These are phyloP conservation scores for Kregervanrija delftensis DNA, from an alignment of 805 yeast genomes.

Conservation along the genomic window DNA sequence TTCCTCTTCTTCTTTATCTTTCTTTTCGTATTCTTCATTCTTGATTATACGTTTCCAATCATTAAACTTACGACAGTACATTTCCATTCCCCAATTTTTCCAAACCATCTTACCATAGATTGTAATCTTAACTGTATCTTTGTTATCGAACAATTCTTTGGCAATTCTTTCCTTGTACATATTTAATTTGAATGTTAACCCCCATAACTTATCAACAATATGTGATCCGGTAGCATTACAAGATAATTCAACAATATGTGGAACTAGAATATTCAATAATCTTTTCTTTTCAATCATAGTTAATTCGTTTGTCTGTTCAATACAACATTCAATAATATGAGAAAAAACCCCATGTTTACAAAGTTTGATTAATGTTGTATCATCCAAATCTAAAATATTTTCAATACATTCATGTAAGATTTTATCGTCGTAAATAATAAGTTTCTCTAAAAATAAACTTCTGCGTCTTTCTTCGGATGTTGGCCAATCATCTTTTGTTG, in stretches of 20 bases:
- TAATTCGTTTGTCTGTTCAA: slow-evolving; percentile 38
- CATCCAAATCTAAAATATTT: slow-evolving; percentile 52
- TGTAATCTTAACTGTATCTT: slow-evolving; percentile 72
- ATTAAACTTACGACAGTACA: slow-evolving; percentile 59
- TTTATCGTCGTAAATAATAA: slow-evolving; percentile 59
- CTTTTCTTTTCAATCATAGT: slow-evolving; percentile 50
- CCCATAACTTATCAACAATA: slow-evolving; percentile 79
- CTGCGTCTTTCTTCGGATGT: slow-evolving; percentile 84
- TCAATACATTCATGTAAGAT: slow-evolving; percentile 54
- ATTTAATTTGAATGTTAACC: slow-evolving; percentile 66
- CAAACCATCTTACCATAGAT: slow-evolving; percentile 86
- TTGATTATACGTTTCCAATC: slow-evolving; percentile 77
- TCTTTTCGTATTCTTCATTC: slow-evolving; percentile 28
- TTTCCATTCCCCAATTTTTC: slow-evolving; percentile 92
- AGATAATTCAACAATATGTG: slow-evolving; percentile 50
- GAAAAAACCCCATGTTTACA: slow-evolving; percentile 87
- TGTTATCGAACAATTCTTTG: slow-evolving; percentile 48
- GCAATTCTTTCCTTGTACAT: slow-evolving; percentile 86
- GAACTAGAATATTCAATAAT: slow-evolving; percentile 52
- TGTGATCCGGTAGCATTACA: slow-evolving; percentile 91
- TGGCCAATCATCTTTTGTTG: slow-evolving; percentile 85
- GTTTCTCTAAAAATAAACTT: slow-evolving; percentile 63
- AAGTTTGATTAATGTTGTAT: slow-evolving; percentile 62
- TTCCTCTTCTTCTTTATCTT: slow-evolving; percentile 4
- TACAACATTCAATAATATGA: slow-evolving; percentile 70